A percentile compares a stretch with the other conserved stretches of the same genome.
phyloP scores from a whole-genome alignment of 176 grass and related monocot species.

The Eragrostis curvula region DNA sequence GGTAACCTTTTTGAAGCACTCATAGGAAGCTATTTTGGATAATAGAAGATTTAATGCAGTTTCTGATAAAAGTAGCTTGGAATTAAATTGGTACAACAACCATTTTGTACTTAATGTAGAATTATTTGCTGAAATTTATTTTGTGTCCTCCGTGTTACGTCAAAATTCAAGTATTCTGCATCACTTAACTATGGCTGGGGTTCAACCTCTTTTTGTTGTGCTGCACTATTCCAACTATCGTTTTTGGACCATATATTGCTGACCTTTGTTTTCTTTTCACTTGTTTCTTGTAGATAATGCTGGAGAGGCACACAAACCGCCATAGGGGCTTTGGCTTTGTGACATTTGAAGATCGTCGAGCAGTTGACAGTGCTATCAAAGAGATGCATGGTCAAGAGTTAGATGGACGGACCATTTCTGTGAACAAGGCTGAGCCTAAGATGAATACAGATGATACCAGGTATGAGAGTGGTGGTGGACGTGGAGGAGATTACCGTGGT shows the following conservation, averaged over 20 bases:
- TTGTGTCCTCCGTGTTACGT: neutral
- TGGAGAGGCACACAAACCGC: slow-evolving; percentile 72
- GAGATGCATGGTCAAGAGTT: slow-evolving; percentile 74
- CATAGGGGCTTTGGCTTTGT: slow-evolving; percentile 93
- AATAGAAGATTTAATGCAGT: neutral
- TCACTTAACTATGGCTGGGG: neutral
- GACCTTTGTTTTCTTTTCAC: slow-evolving; percentile 3
- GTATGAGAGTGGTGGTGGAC: slow-evolving; percentile 52
- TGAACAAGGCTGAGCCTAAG: slow-evolving; percentile 80
- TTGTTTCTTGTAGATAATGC: slow-evolving; percentile 66
- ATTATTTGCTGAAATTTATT: slow-evolving; percentile 17
- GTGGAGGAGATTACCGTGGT: slow-evolving; percentile 60
- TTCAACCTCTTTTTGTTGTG: neutral
- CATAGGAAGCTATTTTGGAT: neutral
- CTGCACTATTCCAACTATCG: neutral
- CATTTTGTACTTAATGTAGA: neutral
- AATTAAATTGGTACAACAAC: neutral
- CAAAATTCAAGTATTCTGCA: neutral
- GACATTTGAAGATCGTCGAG: slow-evolving; percentile 66
- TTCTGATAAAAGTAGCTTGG: slow-evolving; percentile 4
- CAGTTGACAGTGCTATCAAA: slow-evolving; percentile 66
- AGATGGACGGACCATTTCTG: slow-evolving; percentile 75
- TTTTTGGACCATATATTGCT: slow-evolving; percentile 1
- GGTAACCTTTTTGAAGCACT: slow-evolving; percentile 13
- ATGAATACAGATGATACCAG: slow-evolving; percentile 59